Conservation (phyloP, 371 early-diverging fungal genomes). For the Gilbertella persicaria region DNA sequence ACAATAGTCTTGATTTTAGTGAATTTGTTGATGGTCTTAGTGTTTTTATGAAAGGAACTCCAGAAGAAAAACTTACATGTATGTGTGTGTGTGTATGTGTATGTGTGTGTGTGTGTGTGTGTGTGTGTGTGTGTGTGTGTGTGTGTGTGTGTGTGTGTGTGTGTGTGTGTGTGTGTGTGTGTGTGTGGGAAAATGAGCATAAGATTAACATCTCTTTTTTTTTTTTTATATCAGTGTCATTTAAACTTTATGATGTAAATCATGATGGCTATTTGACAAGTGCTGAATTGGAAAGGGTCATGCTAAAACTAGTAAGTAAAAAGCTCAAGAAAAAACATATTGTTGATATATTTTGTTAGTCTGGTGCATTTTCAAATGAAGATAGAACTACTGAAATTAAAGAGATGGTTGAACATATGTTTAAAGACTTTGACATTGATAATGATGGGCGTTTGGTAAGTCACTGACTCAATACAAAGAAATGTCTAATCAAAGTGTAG, state of each 20-base stretch:
- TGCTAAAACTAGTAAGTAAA: conserved; percentile 69
- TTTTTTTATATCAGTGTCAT: conserved; percentile 60
- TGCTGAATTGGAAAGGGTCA: conserved; percentile 71
- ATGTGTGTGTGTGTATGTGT: too few relatives aligned
- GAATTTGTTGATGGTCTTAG: conserved; percentile 81
- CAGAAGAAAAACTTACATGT: conserved; percentile 81
- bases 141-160: too few relatives aligned
- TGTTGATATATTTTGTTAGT: conserved; percentile 11
- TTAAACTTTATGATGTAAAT: conserved; percentile 81
- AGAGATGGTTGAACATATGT: conserved; percentile 64
- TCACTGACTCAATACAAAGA: too few relatives aligned
- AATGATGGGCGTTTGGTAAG: neutral
- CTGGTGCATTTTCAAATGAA: conserved; percentile 67
- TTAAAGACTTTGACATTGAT: conserved; percentile 75
- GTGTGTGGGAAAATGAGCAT: too few relatives aligned
- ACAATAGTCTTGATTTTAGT: conserved; percentile 43
- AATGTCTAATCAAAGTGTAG: conserved; percentile 24
- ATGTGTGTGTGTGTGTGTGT: too few relatives aligned
- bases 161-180: too few relatives aligned
- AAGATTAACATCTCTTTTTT: neutral
- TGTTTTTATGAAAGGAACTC: conserved; percentile 78
- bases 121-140: too few relatives aligned
- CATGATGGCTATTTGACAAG: conserved; percentile 77
- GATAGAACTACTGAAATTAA: conserved; percentile 70
- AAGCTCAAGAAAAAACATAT: too few relatives aligned